These are phyloP conservation scores for Agaricus sinodeliciosus DNA, from an alignment of 768 basidiomycete genomes.

Conservation along the genomic window DNA sequence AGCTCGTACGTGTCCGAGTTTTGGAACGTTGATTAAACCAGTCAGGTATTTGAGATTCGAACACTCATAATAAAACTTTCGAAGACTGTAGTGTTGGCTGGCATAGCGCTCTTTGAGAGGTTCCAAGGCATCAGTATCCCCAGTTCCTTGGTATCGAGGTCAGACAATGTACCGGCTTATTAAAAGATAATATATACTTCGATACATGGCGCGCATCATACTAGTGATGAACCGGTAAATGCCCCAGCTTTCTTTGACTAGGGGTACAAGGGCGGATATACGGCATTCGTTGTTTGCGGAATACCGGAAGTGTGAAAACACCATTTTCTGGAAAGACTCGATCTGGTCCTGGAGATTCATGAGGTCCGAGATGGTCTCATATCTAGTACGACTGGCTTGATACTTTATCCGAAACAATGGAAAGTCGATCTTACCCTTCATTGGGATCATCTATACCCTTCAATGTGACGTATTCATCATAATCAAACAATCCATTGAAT, in stretches of 20 bases:
- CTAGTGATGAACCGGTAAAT: slow-evolving; percentile 99
- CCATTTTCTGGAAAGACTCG: slow-evolving; percentile 96
- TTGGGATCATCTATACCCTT: slow-evolving; percentile 99
- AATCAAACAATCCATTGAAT: slow-evolving; percentile 98
- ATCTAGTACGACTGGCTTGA: slow-evolving; percentile 41
- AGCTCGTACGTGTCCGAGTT: slow-evolving; percentile 74
- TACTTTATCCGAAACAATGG: not conserved
- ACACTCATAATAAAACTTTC: slow-evolving; percentile 99
- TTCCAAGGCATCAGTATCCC: slow-evolving; percentile 82
- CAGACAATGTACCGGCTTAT: not conserved
- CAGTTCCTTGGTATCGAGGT: slow-evolving; percentile 57
- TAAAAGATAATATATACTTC: slow-evolving; percentile 46
- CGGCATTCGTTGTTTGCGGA: slow-evolving; percentile 96
- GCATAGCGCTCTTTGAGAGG: slow-evolving; percentile 84
- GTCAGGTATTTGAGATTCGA: slow-evolving; percentile 98
- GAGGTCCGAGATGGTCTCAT: slow-evolving; percentile 95
- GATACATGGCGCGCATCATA: slow-evolving; percentile 96
- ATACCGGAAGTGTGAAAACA: slow-evolving; percentile 90
- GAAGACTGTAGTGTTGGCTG: slow-evolving; percentile 86
- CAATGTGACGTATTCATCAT: slow-evolving; percentile 95
- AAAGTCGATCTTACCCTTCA: slow-evolving; percentile 69
- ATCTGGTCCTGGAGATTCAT: slow-evolving; percentile 99
- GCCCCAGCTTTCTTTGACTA: slow-evolving; percentile 99
- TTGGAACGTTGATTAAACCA: slow-evolving; percentile 96
- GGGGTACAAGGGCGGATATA: slow-evolving; percentile 90